Evolutionary conservation across 371 early-diverging fungal species (phyloP).

Genomic region (Apophysomyces sp.): DNA sequence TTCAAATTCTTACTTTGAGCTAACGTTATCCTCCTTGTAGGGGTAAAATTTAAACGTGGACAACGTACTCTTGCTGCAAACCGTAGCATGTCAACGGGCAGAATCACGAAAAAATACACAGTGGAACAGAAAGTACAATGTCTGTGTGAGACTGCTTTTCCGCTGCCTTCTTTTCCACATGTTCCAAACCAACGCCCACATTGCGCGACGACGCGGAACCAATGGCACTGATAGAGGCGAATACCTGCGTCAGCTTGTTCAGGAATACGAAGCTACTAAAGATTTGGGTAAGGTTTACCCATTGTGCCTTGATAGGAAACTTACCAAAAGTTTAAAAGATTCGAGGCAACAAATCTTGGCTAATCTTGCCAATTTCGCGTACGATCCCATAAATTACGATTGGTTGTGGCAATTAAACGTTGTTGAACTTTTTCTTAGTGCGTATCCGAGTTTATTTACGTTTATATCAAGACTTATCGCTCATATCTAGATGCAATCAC

Average conservation of each 20-base stretch:
- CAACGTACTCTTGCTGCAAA: background rate
- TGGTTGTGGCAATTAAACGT: conserved; percentile 47
- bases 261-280: background rate
- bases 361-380: conserved; percentile 63
- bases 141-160: background rate
- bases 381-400: conserved; percentile 58
- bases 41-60: background rate
- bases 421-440: conserved; percentile 52
- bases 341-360: conserved; percentile 56
- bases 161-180: background rate
- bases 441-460: background rate
- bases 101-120: too few species aligned
- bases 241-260: conserved; percentile 1
- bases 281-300: background rate
- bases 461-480: background rate
- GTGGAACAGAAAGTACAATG: too few species aligned
- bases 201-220: background rate
- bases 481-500: conserved; percentile 24
- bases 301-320: background rate
- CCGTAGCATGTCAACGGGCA: background rate
- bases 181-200: background rate
- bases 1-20: background rate
- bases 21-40: background rate
- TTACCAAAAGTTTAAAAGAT: conserved; percentile 19
- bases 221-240: conserved; percentile 1